Conservation (phyloP, 202 grass and related monocot species). For the Zizania palustris region DNA sequence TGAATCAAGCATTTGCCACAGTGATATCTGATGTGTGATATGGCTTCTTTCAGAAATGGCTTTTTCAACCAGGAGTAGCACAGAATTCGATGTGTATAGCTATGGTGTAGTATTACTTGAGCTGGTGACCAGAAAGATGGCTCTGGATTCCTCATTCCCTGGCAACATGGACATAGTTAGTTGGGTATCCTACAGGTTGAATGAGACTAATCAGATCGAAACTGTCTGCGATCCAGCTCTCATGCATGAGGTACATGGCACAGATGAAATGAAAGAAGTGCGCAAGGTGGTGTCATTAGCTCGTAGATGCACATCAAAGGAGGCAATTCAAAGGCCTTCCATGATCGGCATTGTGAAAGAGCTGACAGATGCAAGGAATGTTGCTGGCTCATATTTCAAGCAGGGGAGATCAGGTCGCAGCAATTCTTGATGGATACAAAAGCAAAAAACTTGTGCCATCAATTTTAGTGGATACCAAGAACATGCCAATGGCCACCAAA, state of each 20-base stretch:
- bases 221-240: slow-evolving; percentile 41
- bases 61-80: slow-evolving; percentile 50
- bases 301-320: slow-evolving; percentile 45
- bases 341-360: slow-evolving; percentile 58
- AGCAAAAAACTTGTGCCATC: not conserved
- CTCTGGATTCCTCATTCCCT: slow-evolving; percentile 52
- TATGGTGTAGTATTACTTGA: slow-evolving; percentile 72
- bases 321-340: slow-evolving; percentile 39
- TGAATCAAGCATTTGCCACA: not conserved
- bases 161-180: slow-evolving; percentile 44
- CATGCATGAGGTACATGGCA: slow-evolving; percentile 32
- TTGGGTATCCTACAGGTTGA: slow-evolving; percentile 44
- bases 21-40: not conserved
- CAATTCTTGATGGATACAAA: slow-evolving; percentile 7
- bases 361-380: slow-evolving; percentile 42
- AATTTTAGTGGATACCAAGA: not conserved
- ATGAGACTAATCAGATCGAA: slow-evolving; percentile 39
- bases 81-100: slow-evolving; percentile 60
- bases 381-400: not conserved
- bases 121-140: slow-evolving; percentile 59
- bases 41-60: slow-evolving; percentile 52
- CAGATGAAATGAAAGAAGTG: slow-evolving; percentile 42
- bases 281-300: slow-evolving; percentile 45
- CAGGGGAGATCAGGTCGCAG: not conserved
- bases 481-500: not conserved